Evolutionary conservation across 2,329 filamentous ascomycete species (phyloP).

Genomic region (Colletotrichum sp.): DNA sequence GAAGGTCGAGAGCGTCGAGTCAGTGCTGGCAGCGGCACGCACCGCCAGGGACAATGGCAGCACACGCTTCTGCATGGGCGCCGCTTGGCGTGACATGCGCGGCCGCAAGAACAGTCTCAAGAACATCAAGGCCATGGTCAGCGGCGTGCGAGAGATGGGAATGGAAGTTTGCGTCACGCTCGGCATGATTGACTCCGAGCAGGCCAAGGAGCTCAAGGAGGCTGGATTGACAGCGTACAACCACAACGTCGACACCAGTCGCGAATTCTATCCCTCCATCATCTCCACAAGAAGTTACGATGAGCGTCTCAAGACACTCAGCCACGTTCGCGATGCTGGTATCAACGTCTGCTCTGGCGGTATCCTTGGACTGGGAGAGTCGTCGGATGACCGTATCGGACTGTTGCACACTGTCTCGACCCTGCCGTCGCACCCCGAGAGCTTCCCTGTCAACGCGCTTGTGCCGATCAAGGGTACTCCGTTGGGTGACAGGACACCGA

Average conservation of each 20-base stretch:
- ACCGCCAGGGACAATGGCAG: conserved; percentile 83
- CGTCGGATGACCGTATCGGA: conserved; percentile 78
- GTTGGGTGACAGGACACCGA: conserved; percentile 73
- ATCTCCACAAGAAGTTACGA: conserved; percentile 89
- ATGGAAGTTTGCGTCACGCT: conserved; percentile 96
- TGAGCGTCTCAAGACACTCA: conserved; percentile 80
- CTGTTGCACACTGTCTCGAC: conserved; percentile 84
- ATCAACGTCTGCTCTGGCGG: conserved; percentile 91
- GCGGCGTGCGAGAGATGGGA: conserved; percentile 78
- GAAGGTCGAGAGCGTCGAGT: conserved; percentile 79
- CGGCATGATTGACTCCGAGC: conserved; percentile 85
- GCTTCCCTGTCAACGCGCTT: conserved; percentile 88
- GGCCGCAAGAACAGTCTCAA: conserved; percentile 83
- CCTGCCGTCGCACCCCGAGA: conserved; percentile 83
- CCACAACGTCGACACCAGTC: conserved; percentile 90
- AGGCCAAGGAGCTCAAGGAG: conserved; percentile 82
- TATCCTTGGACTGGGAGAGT: conserved; percentile 85
- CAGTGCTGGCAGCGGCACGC: conserved; percentile 79
- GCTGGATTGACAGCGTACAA: conserved; percentile 92
- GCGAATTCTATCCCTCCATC: conserved; percentile 86
- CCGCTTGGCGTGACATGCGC: conserved; percentile 93
- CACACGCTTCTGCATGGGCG: conserved; percentile 94
- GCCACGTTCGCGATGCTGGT: conserved; percentile 82
- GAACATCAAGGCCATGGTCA: conserved; percentile 87
- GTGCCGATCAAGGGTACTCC: conserved; percentile 92